These are phyloP conservation scores for Colletotrichum trifolii DNA, from an alignment of 2,329 filamentous ascomycete species.

Conservation along the genomic window DNA sequence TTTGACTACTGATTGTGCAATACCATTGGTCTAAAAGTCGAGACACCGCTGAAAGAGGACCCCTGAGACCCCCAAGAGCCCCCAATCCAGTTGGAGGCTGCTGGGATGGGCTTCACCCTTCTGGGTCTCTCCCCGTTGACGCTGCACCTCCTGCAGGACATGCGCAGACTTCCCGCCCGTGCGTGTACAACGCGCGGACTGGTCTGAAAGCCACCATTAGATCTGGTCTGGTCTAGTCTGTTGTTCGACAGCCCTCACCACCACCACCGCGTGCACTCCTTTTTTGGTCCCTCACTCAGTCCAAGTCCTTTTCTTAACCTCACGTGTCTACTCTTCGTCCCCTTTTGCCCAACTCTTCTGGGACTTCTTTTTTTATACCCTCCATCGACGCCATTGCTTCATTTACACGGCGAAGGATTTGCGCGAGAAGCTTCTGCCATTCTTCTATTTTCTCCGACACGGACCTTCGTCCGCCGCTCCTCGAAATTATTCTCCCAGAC, in stretches of 20 bases:
- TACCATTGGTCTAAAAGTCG: constrained; percentile 7
- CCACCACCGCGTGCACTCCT: constrained; percentile 16
- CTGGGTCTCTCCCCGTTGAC: constrained; percentile 20
- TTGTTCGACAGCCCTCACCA: constrained; percentile 31
- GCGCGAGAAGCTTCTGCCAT: constrained; percentile 25
- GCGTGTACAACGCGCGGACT: constrained; percentile 21
- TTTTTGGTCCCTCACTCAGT: constrained; percentile 19
- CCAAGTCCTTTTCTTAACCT: constrained; percentile 16
- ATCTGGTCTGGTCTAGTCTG: constrained; percentile 24
- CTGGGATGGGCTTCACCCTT: background rate
- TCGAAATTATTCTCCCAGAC: constrained; percentile 24
- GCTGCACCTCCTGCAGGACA: constrained; percentile 34
- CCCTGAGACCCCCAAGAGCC: background rate
- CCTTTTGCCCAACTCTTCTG: background rate
- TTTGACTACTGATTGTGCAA: background rate
- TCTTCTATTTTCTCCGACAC: constrained; percentile 24
- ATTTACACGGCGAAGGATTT: constrained; percentile 11
- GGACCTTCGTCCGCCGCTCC: constrained; percentile 19
- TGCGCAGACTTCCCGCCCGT: constrained; percentile 34
- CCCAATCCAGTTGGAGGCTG: constrained; percentile 9
- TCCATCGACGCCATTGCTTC: constrained; percentile 17
- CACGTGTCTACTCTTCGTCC: constrained; percentile 1
- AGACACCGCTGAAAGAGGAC: no score
- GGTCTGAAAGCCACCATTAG: constrained; percentile 19
- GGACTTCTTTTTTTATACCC: constrained; percentile 28